Evolutionary conservation across 2,329 filamentous ascomycete species (phyloP), one percentile per base, ranked within the genome.

Genomic region (Fusarium acutatum): DNA sequence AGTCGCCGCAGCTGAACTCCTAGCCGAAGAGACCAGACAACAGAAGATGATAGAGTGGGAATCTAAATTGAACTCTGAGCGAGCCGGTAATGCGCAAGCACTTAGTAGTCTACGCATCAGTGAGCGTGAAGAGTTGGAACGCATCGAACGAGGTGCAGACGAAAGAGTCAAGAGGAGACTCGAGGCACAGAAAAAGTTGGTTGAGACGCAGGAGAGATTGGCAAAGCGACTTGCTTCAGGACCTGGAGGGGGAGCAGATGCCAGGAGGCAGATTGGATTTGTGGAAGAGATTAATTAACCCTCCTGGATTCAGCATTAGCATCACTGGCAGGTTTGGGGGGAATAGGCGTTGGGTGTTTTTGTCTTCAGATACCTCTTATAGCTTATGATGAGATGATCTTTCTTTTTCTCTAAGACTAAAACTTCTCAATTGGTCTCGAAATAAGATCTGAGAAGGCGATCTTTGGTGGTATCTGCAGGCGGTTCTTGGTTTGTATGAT

Each of bases 261-360:
- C 78, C 46, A 80, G 86, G 74, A 83, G 85, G 69, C 86, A 88
- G 81, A 87, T 89, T 81, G 88, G 88, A n/a, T 90, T 84, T 71
- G 83, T 90, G 37, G 85, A 85, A 53, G 88, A 89, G 81, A 65
- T 89, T 76, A 84, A 84, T 68, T 87, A 76, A 76, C 44, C 38
- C 53, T 56, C 41, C 37, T 18, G 7, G n/a, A 32, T 26, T 47
- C 49, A 52, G 26, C 24, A 60, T 68, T 50, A 35, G 40, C 38
- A 43, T 67, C 30, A 43, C 37, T 64, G 37, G 49, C 38, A 37
- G 63, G 49, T 64, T 61, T 14, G 1, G 44, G 43, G 14, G 34
- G 46, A 56, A 18, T 41, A n/a, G 75, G 75, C 53, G 74, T 44
- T 49, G 6, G 71, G 62, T 49, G 43, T 14, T 63, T 58, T 50